Evolutionary conservation across 352 stramenopile species (phyloP).

Genomic region (Globisporangium parvum): DNA sequence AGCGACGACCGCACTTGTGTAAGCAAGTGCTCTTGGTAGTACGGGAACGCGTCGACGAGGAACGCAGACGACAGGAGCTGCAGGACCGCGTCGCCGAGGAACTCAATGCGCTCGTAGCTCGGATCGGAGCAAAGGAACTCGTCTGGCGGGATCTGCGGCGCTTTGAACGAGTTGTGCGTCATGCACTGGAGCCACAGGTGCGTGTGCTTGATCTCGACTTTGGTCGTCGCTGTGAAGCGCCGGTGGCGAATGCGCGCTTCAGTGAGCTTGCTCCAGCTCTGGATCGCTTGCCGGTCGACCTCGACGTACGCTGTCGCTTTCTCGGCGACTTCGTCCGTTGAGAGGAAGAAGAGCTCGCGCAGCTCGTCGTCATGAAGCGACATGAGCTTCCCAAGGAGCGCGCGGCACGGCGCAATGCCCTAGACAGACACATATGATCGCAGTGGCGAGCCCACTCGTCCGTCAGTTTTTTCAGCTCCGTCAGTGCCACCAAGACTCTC

Average conservation of each 20-base stretch:
- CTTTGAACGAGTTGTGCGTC: conserved; percentile 75
- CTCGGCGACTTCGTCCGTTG: conserved; percentile 40
- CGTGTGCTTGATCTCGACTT: conserved; percentile 50
- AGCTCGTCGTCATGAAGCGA: conserved; percentile 45
- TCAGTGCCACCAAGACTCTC: too few relatives aligned
- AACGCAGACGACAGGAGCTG: conserved; percentile 76
- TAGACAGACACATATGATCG: not conserved
- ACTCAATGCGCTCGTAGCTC: conserved; percentile 83
- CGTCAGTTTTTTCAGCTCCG: not conserved
- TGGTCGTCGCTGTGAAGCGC: conserved; percentile 40
- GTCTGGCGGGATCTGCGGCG: conserved; percentile 54
- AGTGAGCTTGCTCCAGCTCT: conserved; percentile 40
- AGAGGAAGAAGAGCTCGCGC: conserved; percentile 51
- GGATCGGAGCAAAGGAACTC: conserved; percentile 66
- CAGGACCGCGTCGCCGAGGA: conserved; percentile 77
- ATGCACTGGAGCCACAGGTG: conserved; percentile 77
- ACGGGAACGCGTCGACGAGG: conserved; percentile 71
- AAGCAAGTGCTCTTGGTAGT: conserved; percentile 77
- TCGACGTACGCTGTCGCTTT: conserved; percentile 41
- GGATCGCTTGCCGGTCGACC: conserved; percentile 46
- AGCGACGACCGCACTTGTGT: conserved; percentile 74
- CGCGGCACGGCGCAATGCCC: conserved; percentile 57
- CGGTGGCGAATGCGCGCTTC: conserved; percentile 40
- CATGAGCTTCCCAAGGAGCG: conserved; percentile 61
- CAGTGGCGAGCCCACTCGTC: not conserved